Base-by-base conservation (phyloP, 768 basidiomycete genomes). In the Royoungia palumana region DNA sequence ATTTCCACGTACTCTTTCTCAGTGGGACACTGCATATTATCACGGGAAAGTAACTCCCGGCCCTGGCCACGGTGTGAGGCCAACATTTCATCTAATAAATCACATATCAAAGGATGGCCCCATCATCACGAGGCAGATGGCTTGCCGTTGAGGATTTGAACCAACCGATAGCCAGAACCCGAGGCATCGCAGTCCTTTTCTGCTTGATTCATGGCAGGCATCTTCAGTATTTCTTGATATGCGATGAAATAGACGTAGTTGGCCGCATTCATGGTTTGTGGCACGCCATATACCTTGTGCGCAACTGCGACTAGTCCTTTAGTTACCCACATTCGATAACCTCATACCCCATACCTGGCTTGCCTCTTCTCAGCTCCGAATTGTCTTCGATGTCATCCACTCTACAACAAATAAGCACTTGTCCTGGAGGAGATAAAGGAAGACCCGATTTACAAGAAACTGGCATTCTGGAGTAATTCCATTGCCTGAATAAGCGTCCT, bases 171-270 rank as follows among this genome's bases (percentile, higher is more conserved):
- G 44, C 70, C 68, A 6, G 70, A 57, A 28, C 49, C 37, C 6
- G 35, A 45, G 12, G 35, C 34, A 25, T 32, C 46, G 20, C 28
- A 22, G 12, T 66, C 55, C 20, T 60, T 13, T 45, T 52, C 48
- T 34, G 28, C 16, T 17, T 34, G 51, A 28, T 42, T 22, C 30
- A 41, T 30, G 17, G 35, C 46, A 10, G 58, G 55, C n/a, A 59
- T 47, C 50, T 53, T 72, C 54, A 87, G 81, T 1, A 91, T 77
- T 54, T 94, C 89, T 55, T 92, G 79, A 63, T 85, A 93, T 0
- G 94, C 95, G 35, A 93, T 81, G 65, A 97, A 99, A 64, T 95
- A 97, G 34, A 93, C 92, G 59, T 97, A 97, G 68, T 96, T 97
- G 2, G 95, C 94, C 4, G 87, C 82, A 66, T 99, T 99, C 69